A percentile compares a stretch with the other conserved stretches of the same genome.
Conservation (phyloP, 108 stramenopile species). For the Nitzschia sp. region DNA sequence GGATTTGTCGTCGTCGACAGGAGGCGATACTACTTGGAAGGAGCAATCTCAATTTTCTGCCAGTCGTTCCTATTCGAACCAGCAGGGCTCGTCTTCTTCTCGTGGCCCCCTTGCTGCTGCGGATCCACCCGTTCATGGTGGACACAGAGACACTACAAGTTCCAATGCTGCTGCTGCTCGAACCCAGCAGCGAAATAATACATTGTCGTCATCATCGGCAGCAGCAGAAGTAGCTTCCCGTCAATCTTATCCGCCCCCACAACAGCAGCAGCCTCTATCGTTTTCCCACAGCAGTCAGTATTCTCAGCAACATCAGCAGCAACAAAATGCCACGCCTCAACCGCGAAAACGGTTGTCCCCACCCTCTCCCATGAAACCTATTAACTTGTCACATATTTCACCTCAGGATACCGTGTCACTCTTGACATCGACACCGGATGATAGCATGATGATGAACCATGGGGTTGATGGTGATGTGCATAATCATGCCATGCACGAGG, state of each 20-base stretch:
- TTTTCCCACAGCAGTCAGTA: not conserved
- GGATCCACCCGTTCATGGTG: no score
- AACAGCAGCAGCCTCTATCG: not conserved
- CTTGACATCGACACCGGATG: slow-evolving; percentile 32
- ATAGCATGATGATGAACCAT: not conserved
- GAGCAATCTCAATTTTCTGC: no score
- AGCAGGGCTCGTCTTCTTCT: no score
- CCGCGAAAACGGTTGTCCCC: slow-evolving; percentile 11
- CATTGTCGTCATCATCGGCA: not conserved
- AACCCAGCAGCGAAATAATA: no score
- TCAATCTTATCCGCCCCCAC: not conserved
- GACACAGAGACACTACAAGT: no score
- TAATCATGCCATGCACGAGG: not conserved
- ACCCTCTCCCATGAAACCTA: slow-evolving; percentile 33
- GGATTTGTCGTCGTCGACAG: slow-evolving; percentile 5
- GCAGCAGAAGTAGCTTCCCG: not conserved
- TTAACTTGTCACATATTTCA: slow-evolving; percentile 39
- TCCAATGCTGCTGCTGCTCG: no score
- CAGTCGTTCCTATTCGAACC: not conserved
- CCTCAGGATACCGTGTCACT: slow-evolving; percentile 36
- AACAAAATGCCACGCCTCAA: slow-evolving; percentile 16
- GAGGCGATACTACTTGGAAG: no score
- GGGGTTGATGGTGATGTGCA: not conserved
- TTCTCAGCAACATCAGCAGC: no score
- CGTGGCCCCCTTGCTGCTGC: no score